Evolutionary conservation across 148 eudicot genomes (phyloP).

Genomic region (Silene latifolia): DNA sequence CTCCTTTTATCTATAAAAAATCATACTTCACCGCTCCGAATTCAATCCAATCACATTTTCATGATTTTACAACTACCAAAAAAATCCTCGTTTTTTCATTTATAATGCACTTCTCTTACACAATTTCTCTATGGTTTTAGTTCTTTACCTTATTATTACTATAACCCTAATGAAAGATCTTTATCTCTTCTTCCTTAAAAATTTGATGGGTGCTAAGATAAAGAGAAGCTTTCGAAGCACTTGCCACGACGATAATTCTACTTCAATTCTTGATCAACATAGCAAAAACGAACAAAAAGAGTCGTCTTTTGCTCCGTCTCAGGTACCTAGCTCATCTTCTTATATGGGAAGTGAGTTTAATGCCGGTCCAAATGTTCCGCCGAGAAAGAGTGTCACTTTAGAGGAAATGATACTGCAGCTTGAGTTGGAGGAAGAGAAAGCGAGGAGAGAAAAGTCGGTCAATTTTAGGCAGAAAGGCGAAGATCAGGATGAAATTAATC

Average conservation of each 20-base stretch:
- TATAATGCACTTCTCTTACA: not conserved
- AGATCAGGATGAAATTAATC: slow-evolving; percentile 18
- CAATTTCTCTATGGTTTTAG: not conserved
- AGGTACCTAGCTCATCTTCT: slow-evolving; percentile 16
- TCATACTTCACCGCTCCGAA: slow-evolving; percentile 31
- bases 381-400: slow-evolving; percentile 50
- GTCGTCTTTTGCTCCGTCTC: slow-evolving; percentile 18
- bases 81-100: slow-evolving; percentile 11
- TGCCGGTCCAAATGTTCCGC: slow-evolving; percentile 7
- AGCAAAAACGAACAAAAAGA: slow-evolving; percentile 3
- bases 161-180: slow-evolving; percentile 58
- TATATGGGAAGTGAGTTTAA: slow-evolving; percentile 17
- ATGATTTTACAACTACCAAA: not conserved
- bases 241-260: slow-evolving; percentile 60
- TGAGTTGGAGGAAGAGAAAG: slow-evolving; percentile 68
- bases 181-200: slow-evolving; percentile 65
- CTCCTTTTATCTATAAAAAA: not conserved
- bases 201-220: slow-evolving; percentile 58
- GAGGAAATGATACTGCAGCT: slow-evolving; percentile 87
- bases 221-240: slow-evolving; percentile 54
- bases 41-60: slow-evolving; percentile 37
- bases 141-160: too few relatives aligned
- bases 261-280: slow-evolving; percentile 61
- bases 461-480: slow-evolving; percentile 12
- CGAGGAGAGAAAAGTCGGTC: slow-evolving; percentile 43